Evolutionary conservation across 805 yeast genomes (phyloP).

Genomic region (Priceomyces medius): DNA sequence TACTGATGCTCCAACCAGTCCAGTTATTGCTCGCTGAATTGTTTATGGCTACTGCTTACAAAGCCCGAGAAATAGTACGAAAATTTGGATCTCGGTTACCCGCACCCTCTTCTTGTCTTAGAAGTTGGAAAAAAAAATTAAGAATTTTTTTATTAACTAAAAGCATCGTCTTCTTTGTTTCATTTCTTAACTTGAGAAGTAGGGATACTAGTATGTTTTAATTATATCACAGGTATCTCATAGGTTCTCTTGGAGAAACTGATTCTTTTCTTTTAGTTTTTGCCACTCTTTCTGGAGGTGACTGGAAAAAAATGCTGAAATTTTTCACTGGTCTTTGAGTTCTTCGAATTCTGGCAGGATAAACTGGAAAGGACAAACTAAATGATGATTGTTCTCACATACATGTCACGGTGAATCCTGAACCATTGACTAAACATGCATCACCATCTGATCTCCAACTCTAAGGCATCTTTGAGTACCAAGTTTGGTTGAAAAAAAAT

Average conservation of each 20-base stretch:
- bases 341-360: not conserved
- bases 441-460: constrained; percentile 80
- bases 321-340: not conserved
- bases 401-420: constrained; percentile 59
- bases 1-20: no score
- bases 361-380: not conserved
- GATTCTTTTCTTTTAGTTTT: not conserved
- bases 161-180: no score
- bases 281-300: not conserved
- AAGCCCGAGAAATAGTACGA: no score
- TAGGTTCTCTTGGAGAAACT: not conserved
- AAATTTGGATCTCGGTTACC: no score
- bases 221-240: not conserved
- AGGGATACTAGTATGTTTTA: not conserved
- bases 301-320: not conserved
- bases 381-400: constrained; percentile 29
- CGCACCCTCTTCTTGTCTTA: no score
- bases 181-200: not conserved
- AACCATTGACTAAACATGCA: constrained; percentile 89
- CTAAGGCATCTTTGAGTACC: not conserved
- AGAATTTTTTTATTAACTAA: no score
- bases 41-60: no score
- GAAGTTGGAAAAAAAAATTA: no score
- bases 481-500: not conserved
- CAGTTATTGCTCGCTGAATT: no score